Conservation (phyloP, 768 basidiomycete genomes). For the Boletus pseudopeckii region DNA sequence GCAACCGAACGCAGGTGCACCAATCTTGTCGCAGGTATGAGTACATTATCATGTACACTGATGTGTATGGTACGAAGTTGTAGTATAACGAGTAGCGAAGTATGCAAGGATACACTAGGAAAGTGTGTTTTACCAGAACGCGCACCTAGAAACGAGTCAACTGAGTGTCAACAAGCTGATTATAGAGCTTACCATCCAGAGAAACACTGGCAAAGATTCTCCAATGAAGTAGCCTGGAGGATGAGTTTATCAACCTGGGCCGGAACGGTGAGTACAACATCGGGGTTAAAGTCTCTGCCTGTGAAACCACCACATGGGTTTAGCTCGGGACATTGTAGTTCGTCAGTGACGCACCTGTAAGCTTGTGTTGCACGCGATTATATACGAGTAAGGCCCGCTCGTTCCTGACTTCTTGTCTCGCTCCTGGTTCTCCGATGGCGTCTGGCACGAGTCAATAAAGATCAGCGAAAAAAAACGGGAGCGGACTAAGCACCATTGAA, state of each 20-base stretch:
- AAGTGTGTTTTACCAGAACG: slow-evolving; percentile 60
- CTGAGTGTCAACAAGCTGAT: not conserved
- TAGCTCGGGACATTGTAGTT: not conserved
- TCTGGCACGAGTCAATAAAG: slow-evolving; percentile 25
- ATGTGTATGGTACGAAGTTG: slow-evolving; percentile 25
- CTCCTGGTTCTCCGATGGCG: slow-evolving; percentile 50
- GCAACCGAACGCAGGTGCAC: not conserved
- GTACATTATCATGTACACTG: slow-evolving; percentile 1
- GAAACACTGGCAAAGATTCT: slow-evolving; percentile 96
- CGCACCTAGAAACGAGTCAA: slow-evolving; percentile 47
- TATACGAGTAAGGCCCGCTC: slow-evolving; percentile 88
- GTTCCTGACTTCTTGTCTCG: slow-evolving; percentile 83
- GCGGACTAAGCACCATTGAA: slow-evolving; percentile 63
- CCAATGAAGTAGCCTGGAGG: slow-evolving; percentile 86
- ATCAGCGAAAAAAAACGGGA: not conserved
- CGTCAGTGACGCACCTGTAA: slow-evolving; percentile 61
- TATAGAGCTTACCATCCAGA: slow-evolving; percentile 69
- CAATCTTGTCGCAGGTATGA: not conserved
- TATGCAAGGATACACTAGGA: slow-evolving; percentile 10
- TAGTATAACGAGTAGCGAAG: slow-evolving; percentile 9
- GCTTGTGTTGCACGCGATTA: slow-evolving; percentile 91
- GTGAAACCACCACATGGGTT: slow-evolving; percentile 1
- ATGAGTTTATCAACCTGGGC: slow-evolving; percentile 93
- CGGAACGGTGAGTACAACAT: slow-evolving; percentile 65
- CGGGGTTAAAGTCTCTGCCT: slow-evolving; percentile 94